Evolutionary conservation across 2,329 filamentous ascomycete species (phyloP), one percentile per base, ranked within the genome.

Genomic region (Fusarium penzigii): DNA sequence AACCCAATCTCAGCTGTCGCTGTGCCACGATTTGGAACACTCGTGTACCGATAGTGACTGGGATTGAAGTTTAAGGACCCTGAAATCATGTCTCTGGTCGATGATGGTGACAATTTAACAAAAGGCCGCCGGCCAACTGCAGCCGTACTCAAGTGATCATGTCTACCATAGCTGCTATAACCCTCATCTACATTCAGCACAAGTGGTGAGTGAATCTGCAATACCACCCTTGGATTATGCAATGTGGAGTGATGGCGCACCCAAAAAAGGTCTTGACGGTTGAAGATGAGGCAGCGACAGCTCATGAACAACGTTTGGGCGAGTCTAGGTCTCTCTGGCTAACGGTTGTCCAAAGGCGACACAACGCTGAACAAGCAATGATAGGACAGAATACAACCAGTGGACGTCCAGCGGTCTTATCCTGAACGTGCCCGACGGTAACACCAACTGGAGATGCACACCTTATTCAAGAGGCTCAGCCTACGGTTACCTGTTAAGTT

Each of bases 171-270:
- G 20, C 20, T 25, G 20, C 7, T 25, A 25, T 25, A 7, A 25
- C 20, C 20, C 7, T 25, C 20, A 25, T 25, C 7, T 4, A 7
- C 20, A 25, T 25, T 25, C 20, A 25, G 20, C 7, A 25, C 20
- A 25, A 7, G 20, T 25, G 7, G 5, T 25, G 20, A 25, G 20
- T 25, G 20, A 25, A 25, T 4, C 10, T 36, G 13, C 32, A 36
- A 5, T 14, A 36, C 32, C 9, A 25, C 20, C 13, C 32, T 36
- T 11, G 13, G 9, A 9, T 36, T 36, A 36, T 36, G 32, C 32
- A 14, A 48, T 40, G 62, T 65, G 62, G 59, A 65, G 58, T 44
- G 56, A 62, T 62, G 62, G 62, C 58, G 56, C 60, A 60, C 60
- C 58, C 57, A 58, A 56, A 52, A 50, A 53, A 46, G 48, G 54